Conservation (phyloP, 257 asterid genomes). For the Fraxinus pennsylvanica region DNA sequence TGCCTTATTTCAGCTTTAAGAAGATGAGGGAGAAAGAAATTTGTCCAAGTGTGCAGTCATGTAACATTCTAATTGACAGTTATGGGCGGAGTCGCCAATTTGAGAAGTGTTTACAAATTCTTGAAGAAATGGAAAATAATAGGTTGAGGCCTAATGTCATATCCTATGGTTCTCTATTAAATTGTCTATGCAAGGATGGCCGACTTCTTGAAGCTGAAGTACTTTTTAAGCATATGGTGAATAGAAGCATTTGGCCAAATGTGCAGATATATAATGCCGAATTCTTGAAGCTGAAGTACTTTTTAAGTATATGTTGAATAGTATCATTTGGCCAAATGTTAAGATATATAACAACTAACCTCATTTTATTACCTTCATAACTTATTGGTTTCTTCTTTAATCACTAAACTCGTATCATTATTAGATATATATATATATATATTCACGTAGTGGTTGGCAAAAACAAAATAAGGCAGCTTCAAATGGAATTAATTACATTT, state of each 20-base stretch:
- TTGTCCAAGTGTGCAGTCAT: slow-evolving; percentile 58
- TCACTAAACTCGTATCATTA: no score
- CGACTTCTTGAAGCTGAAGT: slow-evolving; percentile 65
- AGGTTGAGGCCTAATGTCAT: slow-evolving; percentile 56
- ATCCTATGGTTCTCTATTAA: slow-evolving; percentile 70
- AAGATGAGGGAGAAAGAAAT: slow-evolving; percentile 59
- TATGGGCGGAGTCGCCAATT: slow-evolving; percentile 46
- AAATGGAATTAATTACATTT: no score
- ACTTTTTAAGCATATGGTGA: slow-evolving; percentile 57
- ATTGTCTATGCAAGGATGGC: slow-evolving; percentile 66
- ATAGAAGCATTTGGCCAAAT: slow-evolving; percentile 56
- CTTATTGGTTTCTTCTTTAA: no score
- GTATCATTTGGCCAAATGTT: slow-evolving; percentile 57
- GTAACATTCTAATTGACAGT: slow-evolving; percentile 66
- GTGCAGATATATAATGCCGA: slow-evolving; percentile 64
- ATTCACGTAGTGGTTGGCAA: no score
- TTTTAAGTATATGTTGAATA: slow-evolving; percentile 56
- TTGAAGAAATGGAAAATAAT: slow-evolving; percentile 67
- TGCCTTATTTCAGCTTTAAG: slow-evolving; percentile 5
- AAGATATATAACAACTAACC: slow-evolving; percentile 40
- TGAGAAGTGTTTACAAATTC: slow-evolving; percentile 29
- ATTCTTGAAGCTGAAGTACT: slow-evolving; percentile 63
- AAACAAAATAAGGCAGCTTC: no score
- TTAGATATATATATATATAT: no score
- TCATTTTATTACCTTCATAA: no score